phyloP scores from a whole-genome alignment of 441 rosid species.

The Brassica hybrid region DNA sequence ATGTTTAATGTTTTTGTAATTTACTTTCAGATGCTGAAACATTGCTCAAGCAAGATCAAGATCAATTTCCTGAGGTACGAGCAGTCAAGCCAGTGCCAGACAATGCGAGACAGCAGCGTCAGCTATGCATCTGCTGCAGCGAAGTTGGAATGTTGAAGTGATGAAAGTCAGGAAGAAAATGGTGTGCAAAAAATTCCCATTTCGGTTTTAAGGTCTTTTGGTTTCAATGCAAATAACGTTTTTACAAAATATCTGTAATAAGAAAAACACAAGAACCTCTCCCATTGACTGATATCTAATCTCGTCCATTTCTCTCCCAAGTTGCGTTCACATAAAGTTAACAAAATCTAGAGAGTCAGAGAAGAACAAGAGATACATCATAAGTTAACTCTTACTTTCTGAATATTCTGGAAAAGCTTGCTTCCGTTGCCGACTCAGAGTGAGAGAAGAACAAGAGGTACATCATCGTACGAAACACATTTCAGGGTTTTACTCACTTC shows the following conservation, averaged over 20 bases:
- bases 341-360: conserved; percentile 2
- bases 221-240: conserved; percentile 19
- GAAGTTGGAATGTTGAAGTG: conserved; percentile 61
- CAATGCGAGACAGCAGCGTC: conserved; percentile 89
- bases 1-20: conserved; percentile 19
- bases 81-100: conserved; percentile 94
- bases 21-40: conserved; percentile 67
- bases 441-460: too few species aligned
- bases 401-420: conserved; percentile 31
- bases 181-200: neutral
- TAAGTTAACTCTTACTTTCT: conserved; percentile 40
- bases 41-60: conserved; percentile 68
- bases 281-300: conserved; percentile 23
- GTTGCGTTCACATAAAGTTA: neutral
- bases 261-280: neutral
- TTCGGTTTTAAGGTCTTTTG: conserved; percentile 30
- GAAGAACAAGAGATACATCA: conserved; percentile 5
- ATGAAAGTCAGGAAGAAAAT: conserved; percentile 22
- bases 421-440: conserved; percentile 49
- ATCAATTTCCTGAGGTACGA: conserved; percentile 87
- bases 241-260: conserved; percentile 23
- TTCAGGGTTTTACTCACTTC: conserved; percentile 21
- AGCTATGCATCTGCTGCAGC: conserved; percentile 97
- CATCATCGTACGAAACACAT: too few species aligned
- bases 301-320: neutral